A percentile compares a stretch with the other conserved stretches of the same genome.
Conservation (phyloP, 495 filamentous ascomycete species). For the Aspergillus sparsus region DNA sequence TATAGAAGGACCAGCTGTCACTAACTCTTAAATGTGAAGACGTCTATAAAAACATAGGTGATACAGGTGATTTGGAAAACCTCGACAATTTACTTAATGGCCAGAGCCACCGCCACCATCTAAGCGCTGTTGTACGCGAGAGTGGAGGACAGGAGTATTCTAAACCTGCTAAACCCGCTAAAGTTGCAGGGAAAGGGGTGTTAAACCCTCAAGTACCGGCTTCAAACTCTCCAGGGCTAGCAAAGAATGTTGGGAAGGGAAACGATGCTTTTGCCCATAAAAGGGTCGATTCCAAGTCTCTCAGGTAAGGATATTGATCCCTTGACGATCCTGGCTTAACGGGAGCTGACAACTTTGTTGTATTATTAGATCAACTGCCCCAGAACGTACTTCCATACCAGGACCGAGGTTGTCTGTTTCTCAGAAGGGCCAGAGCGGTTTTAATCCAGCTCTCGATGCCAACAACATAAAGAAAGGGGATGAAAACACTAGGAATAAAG, state of each 20-base stretch:
- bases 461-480: conserved; percentile 16
- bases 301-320: background rate
- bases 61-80: conserved; percentile 32
- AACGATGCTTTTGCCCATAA: background rate
- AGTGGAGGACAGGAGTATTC: conserved; percentile 9
- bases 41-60: conserved; percentile 28
- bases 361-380: background rate
- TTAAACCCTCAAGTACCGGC: background rate
- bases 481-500: background rate
- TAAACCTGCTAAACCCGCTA: background rate
- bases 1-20: background rate
- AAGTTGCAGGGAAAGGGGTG: background rate
- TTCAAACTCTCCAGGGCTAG: background rate
- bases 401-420: background rate
- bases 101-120: conserved; percentile 37
- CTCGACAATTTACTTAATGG: conserved; percentile 36
- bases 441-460: conserved; percentile 30
- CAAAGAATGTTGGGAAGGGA: background rate
- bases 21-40: conserved; percentile 25
- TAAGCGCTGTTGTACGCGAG: conserved; percentile 22
- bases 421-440: conserved; percentile 3
- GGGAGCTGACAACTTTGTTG: background rate
- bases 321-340: background rate
- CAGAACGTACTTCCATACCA: conserved; percentile 2
- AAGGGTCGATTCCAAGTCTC: background rate